These are phyloP conservation scores for Argentina anserina DNA, from an alignment of 306 rosid genomes.

Conservation along the genomic window DNA sequence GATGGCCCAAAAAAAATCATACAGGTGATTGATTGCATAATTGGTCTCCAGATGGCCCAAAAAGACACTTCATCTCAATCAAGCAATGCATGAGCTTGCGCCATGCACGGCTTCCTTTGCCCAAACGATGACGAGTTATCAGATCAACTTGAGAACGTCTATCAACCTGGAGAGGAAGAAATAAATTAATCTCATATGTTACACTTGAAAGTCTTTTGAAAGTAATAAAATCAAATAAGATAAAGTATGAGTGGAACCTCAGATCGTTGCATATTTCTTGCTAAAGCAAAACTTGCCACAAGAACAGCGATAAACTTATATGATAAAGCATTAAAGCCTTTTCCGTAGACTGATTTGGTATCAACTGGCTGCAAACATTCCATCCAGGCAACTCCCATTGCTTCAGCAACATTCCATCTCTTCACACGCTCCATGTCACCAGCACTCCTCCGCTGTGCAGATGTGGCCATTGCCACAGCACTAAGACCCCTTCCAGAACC, in stretches of 20 bases:
- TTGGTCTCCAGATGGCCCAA: conserved; percentile 72
- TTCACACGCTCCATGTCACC: conserved; percentile 83
- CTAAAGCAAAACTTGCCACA: conserved; percentile 93
- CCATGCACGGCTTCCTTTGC: conserved; percentile 82
- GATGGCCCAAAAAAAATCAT: conserved; percentile 35
- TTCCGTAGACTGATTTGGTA: conserved; percentile 88
- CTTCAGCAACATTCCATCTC: conserved; percentile 91
- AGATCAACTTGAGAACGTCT: conserved; percentile 72
- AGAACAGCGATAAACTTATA: conserved; percentile 91
- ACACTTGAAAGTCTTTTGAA: conserved; percentile 18
- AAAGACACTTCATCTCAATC: conserved; percentile 82
- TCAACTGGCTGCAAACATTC: conserved; percentile 96
- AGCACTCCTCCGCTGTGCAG: conserved; percentile 80
- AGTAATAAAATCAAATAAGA: conserved; percentile 17
- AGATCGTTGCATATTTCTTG: conserved; percentile 93
- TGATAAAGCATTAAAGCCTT: conserved; percentile 88
- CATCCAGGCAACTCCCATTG: conserved; percentile 99
- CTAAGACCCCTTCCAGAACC: conserved; percentile 99
- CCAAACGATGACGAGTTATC: conserved; percentile 52
- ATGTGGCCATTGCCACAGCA: conserved; percentile 99
- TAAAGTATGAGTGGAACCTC: conserved; percentile 58
- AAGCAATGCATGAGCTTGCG: conserved; percentile 78
- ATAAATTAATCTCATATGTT: conserved; percentile 23
- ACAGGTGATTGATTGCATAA: conserved; percentile 70
- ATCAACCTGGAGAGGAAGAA: conserved; percentile 65